A percentile compares a stretch with the other conserved stretches of the same genome.
Evolutionary conservation across 2,329 filamentous ascomycete species (phyloP).

Genomic region (Xylaria hypoxylon): DNA sequence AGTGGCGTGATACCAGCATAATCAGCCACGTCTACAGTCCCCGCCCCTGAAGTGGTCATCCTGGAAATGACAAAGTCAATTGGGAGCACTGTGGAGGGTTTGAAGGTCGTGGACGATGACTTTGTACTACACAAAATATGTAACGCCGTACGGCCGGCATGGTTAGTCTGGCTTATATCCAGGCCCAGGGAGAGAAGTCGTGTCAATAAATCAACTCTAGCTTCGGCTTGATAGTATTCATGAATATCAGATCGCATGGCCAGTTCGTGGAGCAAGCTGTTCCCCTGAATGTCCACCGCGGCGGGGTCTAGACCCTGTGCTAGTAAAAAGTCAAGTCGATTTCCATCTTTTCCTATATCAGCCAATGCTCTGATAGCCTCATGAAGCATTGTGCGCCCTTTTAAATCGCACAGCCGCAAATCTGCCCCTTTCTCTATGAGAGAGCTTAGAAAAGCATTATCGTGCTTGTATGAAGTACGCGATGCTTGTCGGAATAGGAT

Average conservation of each 20-base stretch:
- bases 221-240: neutral
- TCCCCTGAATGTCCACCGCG: conserved; percentile 14
- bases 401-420: conserved; percentile 9
- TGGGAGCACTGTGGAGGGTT: neutral
- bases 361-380: conserved; percentile 22
- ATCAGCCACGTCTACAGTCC: conserved; percentile 18
- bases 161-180: conserved; percentile 15
- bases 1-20: conserved; percentile 22
- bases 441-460: neutral
- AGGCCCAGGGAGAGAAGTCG: conserved; percentile 14
- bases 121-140: conserved; percentile 16
- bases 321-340: conserved; percentile 7
- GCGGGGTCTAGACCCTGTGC: conserved; percentile 7
- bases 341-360: neutral
- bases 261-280: conserved; percentile 30
- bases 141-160: conserved; percentile 19
- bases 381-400: conserved; percentile 25
- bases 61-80: conserved; percentile 20
- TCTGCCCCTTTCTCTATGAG: conserved; percentile 19
- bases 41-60: conserved; percentile 6
- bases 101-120: neutral
- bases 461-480: neutral
- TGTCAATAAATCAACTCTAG: conserved; percentile 1
- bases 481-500: conserved; percentile 16
- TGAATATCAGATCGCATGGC: neutral